A percentile compares a stretch with the other conserved stretches of the same genome.
Evolutionary conservation across 805 yeast species (phyloP).

Genomic region (Saturnispora diversa): DNA sequence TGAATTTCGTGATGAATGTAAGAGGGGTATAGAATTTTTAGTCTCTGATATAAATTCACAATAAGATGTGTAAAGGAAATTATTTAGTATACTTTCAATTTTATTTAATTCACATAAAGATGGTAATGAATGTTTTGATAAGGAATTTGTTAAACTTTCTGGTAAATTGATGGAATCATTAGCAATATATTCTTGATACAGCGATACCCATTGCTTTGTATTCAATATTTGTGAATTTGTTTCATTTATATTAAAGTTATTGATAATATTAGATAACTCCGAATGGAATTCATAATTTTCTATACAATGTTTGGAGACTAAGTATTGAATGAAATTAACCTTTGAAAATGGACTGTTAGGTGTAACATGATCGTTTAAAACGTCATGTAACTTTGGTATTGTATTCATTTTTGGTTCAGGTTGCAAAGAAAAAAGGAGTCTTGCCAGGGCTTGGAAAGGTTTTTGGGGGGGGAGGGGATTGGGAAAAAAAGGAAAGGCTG

Average conservation of each 20-base stretch:
- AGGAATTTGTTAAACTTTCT: constrained; percentile 18
- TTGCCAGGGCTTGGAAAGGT: background rate
- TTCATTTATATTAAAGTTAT: constrained; percentile 11
- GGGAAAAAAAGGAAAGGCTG: background rate
- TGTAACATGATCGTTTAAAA: constrained; percentile 22
- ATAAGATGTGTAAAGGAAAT: constrained; percentile 25
- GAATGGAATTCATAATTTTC: constrained; percentile 31
- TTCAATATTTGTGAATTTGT: constrained; percentile 1
- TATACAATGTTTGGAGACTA: constrained; percentile 27
- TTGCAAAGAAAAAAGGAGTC: too few species aligned
- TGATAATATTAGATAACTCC: constrained; percentile 20
- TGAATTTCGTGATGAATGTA: background rate
- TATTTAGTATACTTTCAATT: constrained; percentile 19
- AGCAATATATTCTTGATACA: constrained; percentile 25
- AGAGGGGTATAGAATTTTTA: background rate
- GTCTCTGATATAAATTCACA: constrained; percentile 24
- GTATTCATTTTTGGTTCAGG: background rate
- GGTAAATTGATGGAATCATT: constrained; percentile 30
- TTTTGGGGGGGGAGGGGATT: background rate
- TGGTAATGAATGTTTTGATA: constrained; percentile 20
- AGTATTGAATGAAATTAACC: constrained; percentile 23
- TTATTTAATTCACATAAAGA: constrained; percentile 13
- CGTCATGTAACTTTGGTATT: constrained; percentile 25
- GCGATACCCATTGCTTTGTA: constrained; percentile 20
- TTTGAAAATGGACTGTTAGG: constrained; percentile 21